Evolutionary conservation across 2,329 filamentous ascomycete species (phyloP).

Genomic region (Parasarocladium wereldwijsianum): DNA sequence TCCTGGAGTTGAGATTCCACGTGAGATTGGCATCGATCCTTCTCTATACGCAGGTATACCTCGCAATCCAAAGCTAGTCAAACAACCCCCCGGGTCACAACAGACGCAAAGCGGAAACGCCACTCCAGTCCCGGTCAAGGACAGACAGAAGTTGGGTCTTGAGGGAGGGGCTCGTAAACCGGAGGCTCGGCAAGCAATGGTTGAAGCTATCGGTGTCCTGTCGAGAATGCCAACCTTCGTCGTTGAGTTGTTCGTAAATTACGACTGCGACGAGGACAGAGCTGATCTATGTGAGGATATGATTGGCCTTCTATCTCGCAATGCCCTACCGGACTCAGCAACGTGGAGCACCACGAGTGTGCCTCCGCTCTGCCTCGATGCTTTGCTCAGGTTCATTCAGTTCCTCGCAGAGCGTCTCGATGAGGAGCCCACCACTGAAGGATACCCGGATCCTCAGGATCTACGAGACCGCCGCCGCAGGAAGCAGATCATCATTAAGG

Average conservation of each 20-base stretch:
- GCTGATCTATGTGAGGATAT: slow-evolving; percentile 91
- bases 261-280: slow-evolving; percentile 87
- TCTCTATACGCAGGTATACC: slow-evolving; percentile 87
- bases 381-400: slow-evolving; percentile 78
- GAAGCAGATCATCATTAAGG: slow-evolving; percentile 82
- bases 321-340: slow-evolving; percentile 90
- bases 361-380: slow-evolving; percentile 84
- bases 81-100: slow-evolving; percentile 38
- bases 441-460: slow-evolving; percentile 47
- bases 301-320: slow-evolving; percentile 80
- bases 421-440: slow-evolving; percentile 49
- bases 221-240: slow-evolving; percentile 90
- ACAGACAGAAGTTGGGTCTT: slow-evolving; percentile 80
- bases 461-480: slow-evolving; percentile 60
- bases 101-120: slow-evolving; percentile 66
- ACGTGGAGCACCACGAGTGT: slow-evolving; percentile 99
- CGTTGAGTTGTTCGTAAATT: slow-evolving; percentile 92
- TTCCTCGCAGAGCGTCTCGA: slow-evolving; percentile 80
- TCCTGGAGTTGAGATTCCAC: slow-evolving; percentile 84
- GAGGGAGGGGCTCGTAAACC: slow-evolving; percentile 87
- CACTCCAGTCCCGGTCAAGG: slow-evolving; percentile 82
- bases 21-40: slow-evolving; percentile 80
- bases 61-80: slow-evolving; percentile 75
- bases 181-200: slow-evolving; percentile 94
- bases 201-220: slow-evolving; percentile 85